phyloP scores from a whole-genome alignment of 495 filamentous ascomycete genomes.

The Talaromyces liani region DNA sequence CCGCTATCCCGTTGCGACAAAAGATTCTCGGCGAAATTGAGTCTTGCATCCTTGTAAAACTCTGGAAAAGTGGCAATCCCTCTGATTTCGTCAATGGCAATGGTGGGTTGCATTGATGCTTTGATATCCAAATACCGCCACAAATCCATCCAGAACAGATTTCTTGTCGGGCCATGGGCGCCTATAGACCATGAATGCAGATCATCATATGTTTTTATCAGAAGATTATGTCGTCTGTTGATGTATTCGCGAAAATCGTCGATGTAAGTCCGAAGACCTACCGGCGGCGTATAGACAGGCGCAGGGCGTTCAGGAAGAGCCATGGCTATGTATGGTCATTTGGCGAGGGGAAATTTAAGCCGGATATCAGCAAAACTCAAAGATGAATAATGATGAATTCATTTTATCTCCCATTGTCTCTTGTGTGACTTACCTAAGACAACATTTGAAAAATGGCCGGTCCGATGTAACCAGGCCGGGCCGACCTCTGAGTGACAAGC shows the following conservation, averaged over 20 bases:
- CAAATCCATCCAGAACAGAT: slow-evolving; percentile 18
- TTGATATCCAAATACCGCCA: slow-evolving; percentile 15
- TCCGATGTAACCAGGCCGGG: too few relatives aligned
- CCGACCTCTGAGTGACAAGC: too few relatives aligned
- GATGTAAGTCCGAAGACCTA: slow-evolving; percentile 6
- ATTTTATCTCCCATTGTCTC: too few relatives aligned
- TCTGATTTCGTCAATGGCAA: slow-evolving; percentile 51
- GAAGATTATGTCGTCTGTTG: slow-evolving; percentile 15
- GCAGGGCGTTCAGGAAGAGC: neutral
- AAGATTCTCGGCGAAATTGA: slow-evolving; percentile 75
- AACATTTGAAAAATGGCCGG: too few relatives aligned
- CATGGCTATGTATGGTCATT: neutral
- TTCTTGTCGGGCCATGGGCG: slow-evolving; percentile 12
- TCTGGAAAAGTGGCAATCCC: slow-evolving; percentile 56
- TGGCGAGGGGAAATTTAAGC: neutral
- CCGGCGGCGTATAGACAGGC: neutral
- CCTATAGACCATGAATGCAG: slow-evolving; percentile 9
- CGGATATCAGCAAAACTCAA: neutral
- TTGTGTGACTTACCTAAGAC: too few relatives aligned
- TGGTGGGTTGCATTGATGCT: slow-evolving; percentile 33
- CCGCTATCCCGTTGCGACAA: slow-evolving; percentile 37
- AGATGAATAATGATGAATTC: neutral
- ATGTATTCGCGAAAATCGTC: slow-evolving; percentile 17
- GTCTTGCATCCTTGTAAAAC: slow-evolving; percentile 48
- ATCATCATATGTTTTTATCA: slow-evolving; percentile 13